These are phyloP conservation scores for Globisporangium rhizosaccharum DNA, from an alignment of 352 stramenopile genomes.

Conservation along the genomic window DNA sequence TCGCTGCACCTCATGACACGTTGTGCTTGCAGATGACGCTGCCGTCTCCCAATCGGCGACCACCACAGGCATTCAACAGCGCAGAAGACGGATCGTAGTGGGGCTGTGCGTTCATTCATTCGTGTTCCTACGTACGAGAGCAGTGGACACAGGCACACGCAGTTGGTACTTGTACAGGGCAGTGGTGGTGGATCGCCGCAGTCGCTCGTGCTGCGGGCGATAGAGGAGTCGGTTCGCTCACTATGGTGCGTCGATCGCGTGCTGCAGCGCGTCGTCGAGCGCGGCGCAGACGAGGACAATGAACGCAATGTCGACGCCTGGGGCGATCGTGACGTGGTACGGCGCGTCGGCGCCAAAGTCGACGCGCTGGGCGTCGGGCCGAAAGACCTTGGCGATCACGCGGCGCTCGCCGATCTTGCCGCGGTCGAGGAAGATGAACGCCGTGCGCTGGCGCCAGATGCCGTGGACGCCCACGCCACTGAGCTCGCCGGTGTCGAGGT, in stretches of 20 bases:
- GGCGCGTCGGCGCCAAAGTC: conserved; percentile 15
- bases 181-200: too few species aligned
- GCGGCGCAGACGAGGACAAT: conserved; percentile 12
- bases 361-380: conserved; percentile 8
- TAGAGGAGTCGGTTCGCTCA: background rate
- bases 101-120: too few species aligned
- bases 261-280: conserved; percentile 9
- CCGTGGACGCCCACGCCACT: conserved; percentile 13
- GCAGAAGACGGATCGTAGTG: too few species aligned
- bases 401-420: conserved; percentile 3
- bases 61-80: too few species aligned
- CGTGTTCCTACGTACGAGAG: too few species aligned
- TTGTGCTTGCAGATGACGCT: too few species aligned
- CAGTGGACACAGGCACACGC: too few species aligned
- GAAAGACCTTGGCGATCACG: conserved; percentile 18
- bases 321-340: conserved; percentile 14
- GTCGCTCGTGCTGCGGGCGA: too few species aligned
- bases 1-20: too few species aligned
- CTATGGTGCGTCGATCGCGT: background rate
- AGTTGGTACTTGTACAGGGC: too few species aligned
- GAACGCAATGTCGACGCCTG: conserved; percentile 12
- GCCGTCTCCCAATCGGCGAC: too few species aligned
- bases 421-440: conserved; percentile 21
- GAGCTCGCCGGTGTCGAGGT: conserved; percentile 18
- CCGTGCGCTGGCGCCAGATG: conserved; percentile 19